These are phyloP conservation scores for Penicillium brasilianum DNA, from an alignment of 2,329 filamentous ascomycete species.

Conservation along the genomic window DNA sequence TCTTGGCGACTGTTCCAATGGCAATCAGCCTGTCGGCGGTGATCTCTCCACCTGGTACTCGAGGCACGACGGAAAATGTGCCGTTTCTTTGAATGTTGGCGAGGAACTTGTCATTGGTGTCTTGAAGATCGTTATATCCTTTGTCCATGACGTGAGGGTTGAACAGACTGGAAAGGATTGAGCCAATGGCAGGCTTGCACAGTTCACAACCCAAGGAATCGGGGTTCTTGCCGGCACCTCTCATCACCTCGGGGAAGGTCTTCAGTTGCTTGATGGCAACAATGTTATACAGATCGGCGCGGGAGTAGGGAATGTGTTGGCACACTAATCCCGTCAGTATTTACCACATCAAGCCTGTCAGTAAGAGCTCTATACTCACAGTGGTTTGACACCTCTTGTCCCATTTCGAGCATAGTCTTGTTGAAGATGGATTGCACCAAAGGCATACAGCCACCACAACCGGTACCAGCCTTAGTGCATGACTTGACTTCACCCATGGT, in stretches of 20 bases:
- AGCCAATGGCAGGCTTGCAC: slow-evolving; percentile 82
- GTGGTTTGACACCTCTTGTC: slow-evolving; percentile 84
- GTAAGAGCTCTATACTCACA: slow-evolving; percentile 33
- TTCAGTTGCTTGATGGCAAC: slow-evolving; percentile 79
- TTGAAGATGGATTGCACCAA: slow-evolving; percentile 90
- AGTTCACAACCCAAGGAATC: slow-evolving; percentile 80
- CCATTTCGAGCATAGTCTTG: slow-evolving; percentile 82
- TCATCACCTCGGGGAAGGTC: slow-evolving; percentile 77
- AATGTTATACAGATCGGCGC: slow-evolving; percentile 89
- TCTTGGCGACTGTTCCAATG: slow-evolving; percentile 82
- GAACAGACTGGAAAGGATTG: slow-evolving; percentile 80
- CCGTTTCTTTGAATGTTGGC: slow-evolving; percentile 92
- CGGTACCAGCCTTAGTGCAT: slow-evolving; percentile 89
- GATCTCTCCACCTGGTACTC: slow-evolving; percentile 83
- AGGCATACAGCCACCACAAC: slow-evolving; percentile 88
- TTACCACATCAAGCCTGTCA: background rate
- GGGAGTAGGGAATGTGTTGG: slow-evolving; percentile 80
- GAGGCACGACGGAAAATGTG: slow-evolving; percentile 85
- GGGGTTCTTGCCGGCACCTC: slow-evolving; percentile 71
- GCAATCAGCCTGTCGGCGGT: slow-evolving; percentile 83
- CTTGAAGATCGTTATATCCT: slow-evolving; percentile 74
- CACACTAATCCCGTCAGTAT: slow-evolving; percentile 61
- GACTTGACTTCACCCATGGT: slow-evolving; percentile 82
- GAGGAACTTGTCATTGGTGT: slow-evolving; percentile 87
- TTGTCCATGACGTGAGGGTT: slow-evolving; percentile 81